Conservation (phyloP, 257 asterid genomes). For the Lycium ferocissimum region DNA sequence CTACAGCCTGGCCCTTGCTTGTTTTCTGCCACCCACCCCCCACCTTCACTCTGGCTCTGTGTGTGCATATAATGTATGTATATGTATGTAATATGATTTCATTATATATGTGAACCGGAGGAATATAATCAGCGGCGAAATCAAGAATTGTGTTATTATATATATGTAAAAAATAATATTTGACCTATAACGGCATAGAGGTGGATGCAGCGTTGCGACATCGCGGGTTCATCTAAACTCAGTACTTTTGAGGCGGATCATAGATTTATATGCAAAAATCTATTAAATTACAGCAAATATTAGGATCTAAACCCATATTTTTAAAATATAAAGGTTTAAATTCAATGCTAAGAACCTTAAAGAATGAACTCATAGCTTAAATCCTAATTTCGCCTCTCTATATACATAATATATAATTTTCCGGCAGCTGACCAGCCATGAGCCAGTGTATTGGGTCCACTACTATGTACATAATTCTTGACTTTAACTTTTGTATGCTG, state of each 20-base stretch:
- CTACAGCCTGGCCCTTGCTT: slow-evolving; percentile 39
- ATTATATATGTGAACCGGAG: neutral
- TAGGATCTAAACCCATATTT: neutral
- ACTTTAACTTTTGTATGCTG: neutral
- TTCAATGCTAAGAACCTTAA: neutral
- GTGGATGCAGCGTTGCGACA: neutral
- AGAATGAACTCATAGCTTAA: neutral
- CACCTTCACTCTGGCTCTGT: neutral
- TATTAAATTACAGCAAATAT: neutral
- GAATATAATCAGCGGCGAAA: no score
- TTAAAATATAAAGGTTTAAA: neutral
- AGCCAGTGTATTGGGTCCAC: no score
- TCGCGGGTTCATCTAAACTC: neutral
- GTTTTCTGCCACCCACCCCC: slow-evolving; percentile 23
- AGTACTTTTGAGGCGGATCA: neutral
- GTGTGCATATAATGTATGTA: neutral
- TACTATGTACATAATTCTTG: slow-evolving; percentile 5
- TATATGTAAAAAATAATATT: no score
- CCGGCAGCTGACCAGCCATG: neutral
- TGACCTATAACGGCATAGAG: neutral
- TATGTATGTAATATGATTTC: neutral
- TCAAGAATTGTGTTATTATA: no score
- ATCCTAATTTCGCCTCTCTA: neutral
- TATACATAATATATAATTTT: neutral
- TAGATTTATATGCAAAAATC: neutral